These are phyloP conservation scores for Fraxinus ornus DNA, from an alignment of 305 asterid genomes.

Conservation along the genomic window DNA sequence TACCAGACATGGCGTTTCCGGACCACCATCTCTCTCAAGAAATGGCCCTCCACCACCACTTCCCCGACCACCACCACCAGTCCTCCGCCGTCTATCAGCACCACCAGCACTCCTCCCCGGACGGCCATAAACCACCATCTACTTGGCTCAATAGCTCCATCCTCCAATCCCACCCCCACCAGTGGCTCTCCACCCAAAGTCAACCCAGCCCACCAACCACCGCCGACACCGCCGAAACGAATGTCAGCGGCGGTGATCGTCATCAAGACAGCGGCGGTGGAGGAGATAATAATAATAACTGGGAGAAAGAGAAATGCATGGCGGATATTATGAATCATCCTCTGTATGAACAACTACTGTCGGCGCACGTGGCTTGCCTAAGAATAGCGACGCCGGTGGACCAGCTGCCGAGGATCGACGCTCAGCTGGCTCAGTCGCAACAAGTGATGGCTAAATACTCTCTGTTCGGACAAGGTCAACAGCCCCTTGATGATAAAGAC, in stretches of 20 bases:
- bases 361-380: conserved; percentile 82
- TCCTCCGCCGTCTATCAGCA: conserved; percentile 34
- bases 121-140: conserved; percentile 12
- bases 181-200: conserved; percentile 47
- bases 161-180: conserved; percentile 35
- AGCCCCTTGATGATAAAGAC: conserved; percentile 54
- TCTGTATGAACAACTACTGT: conserved; percentile 61
- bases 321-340: conserved; percentile 75
- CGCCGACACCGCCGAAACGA: conserved; percentile 2
- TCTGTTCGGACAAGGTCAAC: conserved; percentile 54
- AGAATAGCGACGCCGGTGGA: conserved; percentile 81
- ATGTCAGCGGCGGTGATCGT: conserved; percentile 33
- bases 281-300: conserved; percentile 25
- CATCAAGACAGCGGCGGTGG: conserved; percentile 32
- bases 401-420: conserved; percentile 73
- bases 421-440: conserved; percentile 68
- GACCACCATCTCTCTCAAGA: conserved; percentile 48
- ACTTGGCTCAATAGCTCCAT: conserved; percentile 39
- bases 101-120: conserved; percentile 24
- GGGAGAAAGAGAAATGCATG: conserved; percentile 66
- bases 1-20: conserved; percentile 48
- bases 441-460: conserved; percentile 66
- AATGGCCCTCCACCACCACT: conserved; percentile 41
- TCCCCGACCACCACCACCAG: conserved; percentile 29
- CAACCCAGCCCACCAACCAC: conserved; percentile 33